Evolutionary conservation across 495 filamentous ascomycete genomes (phyloP).

Genomic region (Xylaria grammica): DNA sequence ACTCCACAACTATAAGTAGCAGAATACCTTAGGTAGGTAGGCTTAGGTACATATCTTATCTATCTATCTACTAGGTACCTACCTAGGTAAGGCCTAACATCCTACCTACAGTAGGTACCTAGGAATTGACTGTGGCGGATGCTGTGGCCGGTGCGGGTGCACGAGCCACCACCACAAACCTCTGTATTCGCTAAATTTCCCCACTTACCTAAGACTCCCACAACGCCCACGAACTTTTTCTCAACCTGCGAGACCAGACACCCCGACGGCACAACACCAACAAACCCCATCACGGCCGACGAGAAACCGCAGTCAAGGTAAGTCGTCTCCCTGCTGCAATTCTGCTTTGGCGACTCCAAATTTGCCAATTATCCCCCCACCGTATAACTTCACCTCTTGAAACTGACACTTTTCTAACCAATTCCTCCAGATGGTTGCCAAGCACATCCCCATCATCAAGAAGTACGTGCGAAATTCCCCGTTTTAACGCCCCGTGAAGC

Average conservation of each 20-base stretch:
- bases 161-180: constrained; percentile 26
- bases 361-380: not conserved
- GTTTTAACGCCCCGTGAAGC: not conserved
- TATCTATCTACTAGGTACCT: too few relatives aligned
- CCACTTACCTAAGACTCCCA: constrained; percentile 26
- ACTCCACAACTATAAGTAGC: too few relatives aligned
- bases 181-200: constrained; percentile 28
- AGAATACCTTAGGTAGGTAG: not conserved
- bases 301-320: constrained; percentile 55
- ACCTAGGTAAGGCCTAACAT: too few relatives aligned
- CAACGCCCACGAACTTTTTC: constrained; percentile 28
- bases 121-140: too few relatives aligned
- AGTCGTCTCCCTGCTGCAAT: constrained; percentile 22
- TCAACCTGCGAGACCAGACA: constrained; percentile 26
- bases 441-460: constrained; percentile 99
- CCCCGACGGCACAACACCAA: constrained; percentile 38
- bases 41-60: too few relatives aligned
- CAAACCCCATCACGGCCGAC: constrained; percentile 45
- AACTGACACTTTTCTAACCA: constrained; percentile 38
- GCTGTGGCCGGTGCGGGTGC: constrained; percentile 17
- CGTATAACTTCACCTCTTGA: not conserved
- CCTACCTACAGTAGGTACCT: too few relatives aligned
- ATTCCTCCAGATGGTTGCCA: constrained; percentile 84
- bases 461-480: constrained; percentile 71
- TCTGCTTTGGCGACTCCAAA: not conserved